Percentiles rank a stretch among this genome's conserved stretches.
Evolutionary conservation across 192 early-diverging fungal species (phyloP).

Genomic region (Diversispora epigaea): DNA sequence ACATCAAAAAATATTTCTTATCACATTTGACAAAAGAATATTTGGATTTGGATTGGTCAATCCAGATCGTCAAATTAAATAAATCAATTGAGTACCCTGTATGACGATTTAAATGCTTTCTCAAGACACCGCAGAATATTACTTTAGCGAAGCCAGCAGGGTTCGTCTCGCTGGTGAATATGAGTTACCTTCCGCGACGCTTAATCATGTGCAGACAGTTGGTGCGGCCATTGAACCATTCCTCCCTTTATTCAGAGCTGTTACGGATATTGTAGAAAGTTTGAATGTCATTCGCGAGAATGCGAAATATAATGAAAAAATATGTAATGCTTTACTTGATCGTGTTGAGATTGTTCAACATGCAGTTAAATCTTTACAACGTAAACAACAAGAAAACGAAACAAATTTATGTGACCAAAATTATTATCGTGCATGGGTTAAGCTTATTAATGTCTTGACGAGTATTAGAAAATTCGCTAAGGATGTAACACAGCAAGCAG

Average conservation of each 20-base stretch:
- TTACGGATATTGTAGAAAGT: background rate
- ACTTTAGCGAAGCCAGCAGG: too few relatives aligned
- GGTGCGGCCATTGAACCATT: background rate
- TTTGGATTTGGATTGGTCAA: too few relatives aligned
- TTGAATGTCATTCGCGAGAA: background rate
- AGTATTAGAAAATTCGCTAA: constrained; percentile 1
- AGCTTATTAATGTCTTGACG: background rate
- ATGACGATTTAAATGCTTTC: too few relatives aligned
- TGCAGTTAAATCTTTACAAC: background rate
- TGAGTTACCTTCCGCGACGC: too few relatives aligned
- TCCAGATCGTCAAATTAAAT: too few relatives aligned
- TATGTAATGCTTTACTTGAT: constrained; percentile 5
- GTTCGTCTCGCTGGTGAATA: too few relatives aligned
- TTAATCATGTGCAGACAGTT: background rate
- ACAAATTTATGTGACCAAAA: background rate
- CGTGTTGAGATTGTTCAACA: constrained; percentile 1
- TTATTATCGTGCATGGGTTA: background rate
- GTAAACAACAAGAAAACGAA: background rate
- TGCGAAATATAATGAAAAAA: background rate
- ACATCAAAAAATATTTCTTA: too few relatives aligned
- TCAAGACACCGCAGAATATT: too few relatives aligned
- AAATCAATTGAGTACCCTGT: too few relatives aligned
- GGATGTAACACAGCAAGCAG: background rate
- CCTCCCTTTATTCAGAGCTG: background rate
- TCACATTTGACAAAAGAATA: too few relatives aligned